phyloP scores from a whole-genome alignment of 306 rosid genomes.

The Cicer judaicum region DNA sequence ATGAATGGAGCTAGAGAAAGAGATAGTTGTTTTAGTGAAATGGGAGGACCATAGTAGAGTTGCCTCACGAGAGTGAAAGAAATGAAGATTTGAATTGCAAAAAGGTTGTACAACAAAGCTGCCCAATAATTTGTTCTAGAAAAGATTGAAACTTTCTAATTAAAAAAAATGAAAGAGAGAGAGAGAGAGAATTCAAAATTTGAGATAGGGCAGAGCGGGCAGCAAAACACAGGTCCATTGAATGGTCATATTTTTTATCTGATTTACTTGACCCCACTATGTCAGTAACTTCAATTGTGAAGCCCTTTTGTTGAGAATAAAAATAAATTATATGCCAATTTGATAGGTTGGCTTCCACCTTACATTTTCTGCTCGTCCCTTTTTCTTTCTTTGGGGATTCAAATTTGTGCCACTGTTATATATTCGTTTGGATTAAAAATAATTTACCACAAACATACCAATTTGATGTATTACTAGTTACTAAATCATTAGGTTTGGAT shows the following conservation, averaged over 20 bases:
- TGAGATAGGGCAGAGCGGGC: constrained; percentile 41
- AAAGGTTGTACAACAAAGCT: constrained; percentile 31
- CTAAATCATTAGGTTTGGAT: too few species aligned
- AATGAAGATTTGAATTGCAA: constrained; percentile 36
- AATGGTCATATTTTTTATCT: constrained; percentile 33
- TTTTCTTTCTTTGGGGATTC: constrained; percentile 13
- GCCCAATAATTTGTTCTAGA: constrained; percentile 51
- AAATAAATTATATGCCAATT: background rate
- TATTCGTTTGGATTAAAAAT: background rate
- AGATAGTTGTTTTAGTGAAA: background rate
- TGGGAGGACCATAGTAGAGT: background rate
- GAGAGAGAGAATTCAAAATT: constrained; percentile 59
- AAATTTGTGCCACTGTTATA: constrained; percentile 24
- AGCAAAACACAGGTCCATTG: constrained; percentile 38
- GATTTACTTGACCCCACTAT: constrained; percentile 35
- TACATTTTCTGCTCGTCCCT: background rate
- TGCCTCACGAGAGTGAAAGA: background rate
- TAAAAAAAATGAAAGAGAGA: background rate
- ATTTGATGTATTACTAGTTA: background rate
- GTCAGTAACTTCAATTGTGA: constrained; percentile 32
- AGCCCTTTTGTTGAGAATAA: background rate
- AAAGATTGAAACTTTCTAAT: constrained; percentile 37
- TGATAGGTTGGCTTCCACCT: background rate
- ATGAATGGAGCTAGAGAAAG: constrained; percentile 19
- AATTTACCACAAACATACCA: background rate